Conservation (phyloP, 2,329 filamentous ascomycete genomes). For the Graphilbum fragrans region DNA sequence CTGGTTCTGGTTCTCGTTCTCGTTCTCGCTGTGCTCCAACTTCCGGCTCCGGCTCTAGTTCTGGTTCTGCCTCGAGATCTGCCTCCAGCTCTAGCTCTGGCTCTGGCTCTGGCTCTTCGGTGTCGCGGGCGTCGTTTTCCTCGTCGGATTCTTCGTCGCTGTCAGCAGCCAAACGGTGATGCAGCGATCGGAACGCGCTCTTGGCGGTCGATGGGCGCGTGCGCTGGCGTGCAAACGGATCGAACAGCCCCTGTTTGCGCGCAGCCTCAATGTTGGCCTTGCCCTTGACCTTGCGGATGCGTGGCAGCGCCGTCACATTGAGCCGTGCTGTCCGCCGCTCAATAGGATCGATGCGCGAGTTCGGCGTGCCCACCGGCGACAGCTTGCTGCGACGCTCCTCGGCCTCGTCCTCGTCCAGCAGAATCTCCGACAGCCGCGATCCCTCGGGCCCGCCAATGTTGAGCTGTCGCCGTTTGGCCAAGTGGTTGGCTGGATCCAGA, state of each 20-base stretch:
- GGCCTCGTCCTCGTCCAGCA: constrained; percentile 40
- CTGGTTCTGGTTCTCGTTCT: constrained; percentile 56
- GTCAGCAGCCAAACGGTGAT: constrained; percentile 64
- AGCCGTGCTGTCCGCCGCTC: constrained; percentile 47
- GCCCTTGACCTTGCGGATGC: constrained; percentile 59
- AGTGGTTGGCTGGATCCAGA: constrained; percentile 71
- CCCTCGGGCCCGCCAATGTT: constrained; percentile 60
- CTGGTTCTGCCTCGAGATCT: constrained; percentile 1
- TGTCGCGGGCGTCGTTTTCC: constrained; percentile 60
- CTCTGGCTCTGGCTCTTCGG: constrained; percentile 68
- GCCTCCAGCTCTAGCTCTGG: not conserved
- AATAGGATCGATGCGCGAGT: constrained; percentile 47
- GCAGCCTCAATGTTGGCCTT: constrained; percentile 35
- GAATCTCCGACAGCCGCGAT: constrained; percentile 35
- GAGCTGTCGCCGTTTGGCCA: constrained; percentile 64
- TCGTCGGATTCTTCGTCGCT: constrained; percentile 86
- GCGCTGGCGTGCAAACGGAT: constrained; percentile 55
- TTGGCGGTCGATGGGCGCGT: constrained; percentile 26
- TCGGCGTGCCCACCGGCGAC: constrained; percentile 52
- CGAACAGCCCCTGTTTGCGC: constrained; percentile 51
- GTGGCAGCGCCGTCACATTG: constrained; percentile 54
- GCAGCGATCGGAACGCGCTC: constrained; percentile 64
- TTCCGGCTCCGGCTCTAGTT: constrained; percentile 1
- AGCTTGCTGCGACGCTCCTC: constrained; percentile 33
- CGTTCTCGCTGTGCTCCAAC: constrained; percentile 4